These are phyloP conservation scores for Pseudotsuga menziesii DNA, from an alignment of 75 land plant genomes.

Conservation along the genomic window DNA sequence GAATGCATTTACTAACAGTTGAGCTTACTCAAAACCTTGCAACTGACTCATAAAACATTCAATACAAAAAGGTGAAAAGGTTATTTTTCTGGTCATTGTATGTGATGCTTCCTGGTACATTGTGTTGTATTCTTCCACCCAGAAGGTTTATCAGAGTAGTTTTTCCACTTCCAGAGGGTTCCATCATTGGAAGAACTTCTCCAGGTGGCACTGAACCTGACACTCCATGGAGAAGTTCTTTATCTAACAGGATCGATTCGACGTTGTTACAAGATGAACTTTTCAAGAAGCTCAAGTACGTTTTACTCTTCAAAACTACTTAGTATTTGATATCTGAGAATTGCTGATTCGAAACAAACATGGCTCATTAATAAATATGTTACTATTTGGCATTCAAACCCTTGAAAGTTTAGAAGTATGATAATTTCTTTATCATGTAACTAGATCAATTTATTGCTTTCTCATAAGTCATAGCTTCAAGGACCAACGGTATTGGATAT, in stretches of 20 bases:
- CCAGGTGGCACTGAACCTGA: slow-evolving; percentile 66
- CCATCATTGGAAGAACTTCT: slow-evolving; percentile 80
- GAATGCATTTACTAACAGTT: not conserved
- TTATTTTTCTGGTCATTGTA: too few relatives aligned
- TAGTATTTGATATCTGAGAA: too few relatives aligned
- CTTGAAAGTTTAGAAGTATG: too few relatives aligned
- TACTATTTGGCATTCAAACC: too few relatives aligned
- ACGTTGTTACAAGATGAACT: not conserved
- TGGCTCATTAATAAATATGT: not conserved
- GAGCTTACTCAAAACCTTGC: not conserved
- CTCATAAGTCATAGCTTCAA: too few relatives aligned
- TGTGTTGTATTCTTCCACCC: slow-evolving; percentile 40
- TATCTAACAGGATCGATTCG: slow-evolving; percentile 18
- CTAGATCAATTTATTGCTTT: too few relatives aligned
- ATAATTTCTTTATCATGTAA: too few relatives aligned
- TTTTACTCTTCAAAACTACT: slow-evolving; percentile 22
- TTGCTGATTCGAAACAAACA: too few relatives aligned
- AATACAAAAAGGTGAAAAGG: not conserved
- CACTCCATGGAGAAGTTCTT: slow-evolving; percentile 62
- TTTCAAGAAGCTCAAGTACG: slow-evolving; percentile 1
- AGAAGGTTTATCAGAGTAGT: slow-evolving; percentile 63
- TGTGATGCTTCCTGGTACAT: too few relatives aligned
- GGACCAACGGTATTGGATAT: too few relatives aligned
- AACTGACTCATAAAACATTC: not conserved
- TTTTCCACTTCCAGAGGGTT: slow-evolving; percentile 88